Conservation (phyloP, 75 land plant species). For the Cryptomeria japonica region DNA sequence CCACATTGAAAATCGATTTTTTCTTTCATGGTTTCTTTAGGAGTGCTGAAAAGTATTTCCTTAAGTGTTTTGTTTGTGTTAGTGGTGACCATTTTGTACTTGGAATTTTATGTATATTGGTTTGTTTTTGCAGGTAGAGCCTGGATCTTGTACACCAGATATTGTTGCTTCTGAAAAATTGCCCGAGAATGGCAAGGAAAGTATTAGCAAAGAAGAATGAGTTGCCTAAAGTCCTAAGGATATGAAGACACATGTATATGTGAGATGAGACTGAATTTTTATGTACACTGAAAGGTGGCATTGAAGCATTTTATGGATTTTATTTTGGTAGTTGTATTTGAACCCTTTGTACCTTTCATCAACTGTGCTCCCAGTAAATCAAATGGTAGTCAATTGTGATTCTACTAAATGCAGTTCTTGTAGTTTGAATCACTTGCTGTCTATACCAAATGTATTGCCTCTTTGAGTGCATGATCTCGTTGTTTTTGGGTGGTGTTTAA, state of each 20-base stretch:
- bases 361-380: background rate
- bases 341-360: background rate
- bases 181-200: background rate
- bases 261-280: background rate
- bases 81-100: background rate
- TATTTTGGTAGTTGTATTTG: background rate
- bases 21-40: background rate
- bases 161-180: background rate
- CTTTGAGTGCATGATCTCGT: background rate
- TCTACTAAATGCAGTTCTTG: background rate
- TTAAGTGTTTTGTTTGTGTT: background rate
- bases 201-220: slow-evolving; percentile 9
- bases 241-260: background rate
- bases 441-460: background rate
- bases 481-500: background rate
- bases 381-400: background rate
- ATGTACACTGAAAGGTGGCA: background rate
- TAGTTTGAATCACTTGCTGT: background rate
- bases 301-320: background rate
- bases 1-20: too few relatives aligned
- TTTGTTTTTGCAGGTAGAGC: slow-evolving; percentile 3
- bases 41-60: background rate
- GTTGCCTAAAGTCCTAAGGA: background rate
- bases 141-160: background rate
- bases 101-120: background rate